phyloP scores from a whole-genome alignment of 345 rosid species.

The Murraya koenigii region DNA sequence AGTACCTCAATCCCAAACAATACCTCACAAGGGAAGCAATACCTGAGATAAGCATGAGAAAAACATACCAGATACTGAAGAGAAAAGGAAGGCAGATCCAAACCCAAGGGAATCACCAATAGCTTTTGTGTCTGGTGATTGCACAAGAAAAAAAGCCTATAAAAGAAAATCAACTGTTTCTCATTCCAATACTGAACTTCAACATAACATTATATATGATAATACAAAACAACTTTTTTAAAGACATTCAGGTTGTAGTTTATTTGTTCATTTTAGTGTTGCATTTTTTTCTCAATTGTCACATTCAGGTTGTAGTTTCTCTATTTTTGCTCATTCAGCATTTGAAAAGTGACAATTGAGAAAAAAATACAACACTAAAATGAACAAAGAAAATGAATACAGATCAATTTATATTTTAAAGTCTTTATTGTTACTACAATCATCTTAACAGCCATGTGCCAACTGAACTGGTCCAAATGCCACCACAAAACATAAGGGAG shows the following conservation, averaged over 20 bases:
- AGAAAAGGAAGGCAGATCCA: constrained; percentile 73
- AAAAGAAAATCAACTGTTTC: constrained; percentile 5
- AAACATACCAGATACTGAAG: constrained; percentile 63
- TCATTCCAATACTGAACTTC: not conserved
- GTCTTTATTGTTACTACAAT: not conserved
- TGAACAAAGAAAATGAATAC: not conserved
- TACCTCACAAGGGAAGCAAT: too few relatives aligned
- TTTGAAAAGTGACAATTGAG: not conserved
- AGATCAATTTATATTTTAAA: not conserved
- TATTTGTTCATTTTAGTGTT: too few relatives aligned
- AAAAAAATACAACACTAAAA: too few relatives aligned
- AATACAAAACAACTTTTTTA: not conserved
- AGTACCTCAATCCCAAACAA: too few relatives aligned
- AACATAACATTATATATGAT: not conserved
- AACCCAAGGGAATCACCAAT: constrained; percentile 75
- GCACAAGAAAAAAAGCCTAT: constrained; percentile 68
- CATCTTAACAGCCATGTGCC: not conserved
- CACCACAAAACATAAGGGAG: not conserved
- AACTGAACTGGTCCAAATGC: not conserved
- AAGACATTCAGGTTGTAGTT: not conserved
- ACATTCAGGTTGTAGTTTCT: not conserved
- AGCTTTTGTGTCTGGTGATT: constrained; percentile 63
- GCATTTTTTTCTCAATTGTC: too few relatives aligned
- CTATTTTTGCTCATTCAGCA: not conserved
- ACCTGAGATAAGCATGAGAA: not conserved